Evolutionary conservation across 2,329 filamentous ascomycete species (phyloP), one percentile per base, ranked within the genome.

Genomic region (Huntiella omanensis): DNA sequence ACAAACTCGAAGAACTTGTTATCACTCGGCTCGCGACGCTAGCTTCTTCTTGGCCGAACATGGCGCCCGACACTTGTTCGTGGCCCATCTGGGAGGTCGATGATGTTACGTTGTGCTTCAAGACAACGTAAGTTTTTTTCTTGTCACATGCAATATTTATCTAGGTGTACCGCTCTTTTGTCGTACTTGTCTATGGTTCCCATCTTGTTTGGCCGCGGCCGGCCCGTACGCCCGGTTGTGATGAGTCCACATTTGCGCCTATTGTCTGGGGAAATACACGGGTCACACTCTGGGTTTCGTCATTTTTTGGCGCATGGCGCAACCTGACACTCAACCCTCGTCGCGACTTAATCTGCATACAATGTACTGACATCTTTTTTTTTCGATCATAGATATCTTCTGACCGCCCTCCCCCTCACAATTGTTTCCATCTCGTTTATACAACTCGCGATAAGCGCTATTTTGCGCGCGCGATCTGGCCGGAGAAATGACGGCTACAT

Each of bases 351-450:
- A 28, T 7, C 8, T 28, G 22, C 8, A n/a, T 8, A 15, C 35
- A 11, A n/a, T 13, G 37, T 32, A n/a, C 40, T 43, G 33, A 45
- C 37, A 12, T 11, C 17, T 11, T 37, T 28, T 28, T 28, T 28
- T 10, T 33, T 10, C 5, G 19, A 6, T 39, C 33, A 52, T 59
- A 88, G 83, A 60, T 87, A 83, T 60, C 72, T 93, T 46, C 79
- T 83, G 61, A 75, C 83, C 50, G 67, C 93, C 40, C 69, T 96
- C 46, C 91, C 91, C 46, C 66, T 91, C 50, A 64, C 78, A 51
- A 68, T 80, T 49, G 74, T 86, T 60, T 70, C 64, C 52, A 54
- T 81, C 19, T 96, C 91, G 5, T 59, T 87, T 53, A 58, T 82
- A 45, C 68, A 77, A 54, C 71, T 94, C 48, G 54, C 70, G 49